phyloP scores from a whole-genome alignment of 176 grass and related monocot genomes.

The Zea mays region Zm-B73-REFERENCE-NAM-5.0 NC_050098.1:39777501-39778000 shows the following conservation, averaged over 20 bases:
- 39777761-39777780: background rate
- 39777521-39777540: background rate
- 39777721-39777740: background rate
- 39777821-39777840: too few species aligned
- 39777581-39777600: background rate
- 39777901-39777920: background rate
- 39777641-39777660: background rate
- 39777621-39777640: background rate
- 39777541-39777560: background rate
- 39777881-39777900: too few species aligned
- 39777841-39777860: too few species aligned
- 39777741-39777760: background rate
- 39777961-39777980: background rate
- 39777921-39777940: background rate
- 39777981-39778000: background rate
- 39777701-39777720: background rate
- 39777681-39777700: background rate
- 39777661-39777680: background rate
- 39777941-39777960: conserved; percentile 4
- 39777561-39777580: conserved; percentile 15
- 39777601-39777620: background rate
- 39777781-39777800: too few species aligned
- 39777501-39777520: background rate
- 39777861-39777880: too few species aligned
- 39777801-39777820: too few species aligned